Conservation (phyloP, 2,329 filamentous ascomycete genomes). For the Alternaria gaisen region DNA sequence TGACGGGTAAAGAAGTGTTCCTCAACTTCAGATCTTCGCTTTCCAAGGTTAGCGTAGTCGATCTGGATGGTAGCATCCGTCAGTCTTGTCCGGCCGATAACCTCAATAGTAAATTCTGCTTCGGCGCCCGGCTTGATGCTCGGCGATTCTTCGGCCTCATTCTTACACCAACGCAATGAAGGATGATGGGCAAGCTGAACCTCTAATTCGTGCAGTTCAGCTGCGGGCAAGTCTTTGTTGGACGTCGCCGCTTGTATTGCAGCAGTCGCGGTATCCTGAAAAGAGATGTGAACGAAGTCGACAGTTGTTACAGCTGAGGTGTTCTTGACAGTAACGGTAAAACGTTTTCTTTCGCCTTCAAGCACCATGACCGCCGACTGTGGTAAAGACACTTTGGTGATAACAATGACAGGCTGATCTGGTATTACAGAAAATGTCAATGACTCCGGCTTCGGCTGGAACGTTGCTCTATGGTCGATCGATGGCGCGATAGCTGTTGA, state of each 20-base stretch:
- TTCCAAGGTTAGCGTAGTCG: conserved; percentile 84
- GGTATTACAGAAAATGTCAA: conserved; percentile 78
- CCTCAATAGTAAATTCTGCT: conserved; percentile 80
- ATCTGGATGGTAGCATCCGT: conserved; percentile 82
- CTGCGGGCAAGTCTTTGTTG: conserved; percentile 78
- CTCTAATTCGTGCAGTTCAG: conserved; percentile 87
- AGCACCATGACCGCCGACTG: conserved; percentile 92
- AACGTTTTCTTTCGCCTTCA: conserved; percentile 82
- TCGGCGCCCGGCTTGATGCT: conserved; percentile 73
- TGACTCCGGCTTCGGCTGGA: conserved; percentile 49
- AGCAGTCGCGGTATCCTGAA: conserved; percentile 85
- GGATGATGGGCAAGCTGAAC: conserved; percentile 76
- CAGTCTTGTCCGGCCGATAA: conserved; percentile 85
- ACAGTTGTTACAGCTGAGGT: conserved; percentile 73
- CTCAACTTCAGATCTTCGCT: conserved; percentile 70
- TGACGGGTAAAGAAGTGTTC: conserved; percentile 85
- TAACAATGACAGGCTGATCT: conserved; percentile 77
- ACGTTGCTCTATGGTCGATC: conserved; percentile 27
- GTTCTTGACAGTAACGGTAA: conserved; percentile 84
- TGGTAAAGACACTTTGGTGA: conserved; percentile 79
- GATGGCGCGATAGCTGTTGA: conserved; percentile 42
- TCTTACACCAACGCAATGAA: conserved; percentile 63
- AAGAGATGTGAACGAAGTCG: conserved; percentile 86
- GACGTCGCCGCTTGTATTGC: conserved; percentile 77
- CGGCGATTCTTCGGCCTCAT: conserved; percentile 55